Evolutionary conservation across 78 protist genomes (phyloP).

Genomic region (Speleostelium caveatum): DNA sequence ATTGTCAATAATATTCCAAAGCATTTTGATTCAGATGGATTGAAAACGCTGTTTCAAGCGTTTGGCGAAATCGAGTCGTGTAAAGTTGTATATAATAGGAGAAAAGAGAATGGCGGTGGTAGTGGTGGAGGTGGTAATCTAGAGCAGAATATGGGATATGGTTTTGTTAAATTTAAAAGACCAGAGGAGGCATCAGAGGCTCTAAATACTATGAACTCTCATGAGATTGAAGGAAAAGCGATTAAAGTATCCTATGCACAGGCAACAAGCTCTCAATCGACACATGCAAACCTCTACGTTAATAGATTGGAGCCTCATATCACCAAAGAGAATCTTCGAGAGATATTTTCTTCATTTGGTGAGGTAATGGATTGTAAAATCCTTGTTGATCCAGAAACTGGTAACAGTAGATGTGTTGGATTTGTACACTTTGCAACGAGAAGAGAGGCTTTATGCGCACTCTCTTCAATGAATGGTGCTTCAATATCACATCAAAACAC

Average conservation of each 20-base stretch:
- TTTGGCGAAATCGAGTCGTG: conserved; percentile 24
- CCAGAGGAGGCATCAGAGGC: conserved; percentile 26
- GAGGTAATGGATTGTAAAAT: conserved; percentile 34
- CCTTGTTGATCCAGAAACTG: conserved; percentile 33
- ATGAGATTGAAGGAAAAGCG: conserved; percentile 2
- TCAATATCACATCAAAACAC: conserved; percentile 16
- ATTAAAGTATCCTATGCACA: conserved; percentile 47
- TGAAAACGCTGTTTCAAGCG: conserved; percentile 7
- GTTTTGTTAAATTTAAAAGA: conserved; percentile 38
- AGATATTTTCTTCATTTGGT: conserved; percentile 30
- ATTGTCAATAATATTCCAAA: conserved; percentile 51
- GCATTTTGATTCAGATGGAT: not conserved
- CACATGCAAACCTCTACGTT: conserved; percentile 41
- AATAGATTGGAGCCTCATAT: conserved; percentile 57
- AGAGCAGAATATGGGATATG: conserved; percentile 22
- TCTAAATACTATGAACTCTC: conserved; percentile 15
- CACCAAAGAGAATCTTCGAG: conserved; percentile 22
- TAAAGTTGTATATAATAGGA: conserved; percentile 32
- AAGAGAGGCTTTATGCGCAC: conserved; percentile 36
- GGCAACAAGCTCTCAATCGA: conserved; percentile 28
- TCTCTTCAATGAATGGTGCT: conserved; percentile 51
- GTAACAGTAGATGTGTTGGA: conserved; percentile 40
- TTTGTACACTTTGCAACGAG: conserved; percentile 44
- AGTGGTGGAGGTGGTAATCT: not conserved
- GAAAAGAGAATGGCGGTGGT: not conserved